Evolutionary conservation across 2,329 filamentous ascomycete species (phyloP).

Genomic region (Fusarium sp.): DNA sequence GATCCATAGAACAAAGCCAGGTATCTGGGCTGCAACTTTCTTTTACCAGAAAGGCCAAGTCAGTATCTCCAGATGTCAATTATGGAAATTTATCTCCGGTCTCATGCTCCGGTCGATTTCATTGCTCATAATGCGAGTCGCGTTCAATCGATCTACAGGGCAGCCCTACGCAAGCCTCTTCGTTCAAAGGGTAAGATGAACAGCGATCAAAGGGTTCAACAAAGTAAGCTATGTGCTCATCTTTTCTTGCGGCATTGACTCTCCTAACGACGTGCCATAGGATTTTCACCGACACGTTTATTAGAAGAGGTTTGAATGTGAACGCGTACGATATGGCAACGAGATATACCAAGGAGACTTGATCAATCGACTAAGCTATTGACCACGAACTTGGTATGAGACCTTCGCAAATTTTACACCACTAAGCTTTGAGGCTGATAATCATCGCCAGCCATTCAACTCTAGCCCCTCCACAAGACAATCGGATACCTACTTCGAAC

Average conservation of each 20-base stretch:
- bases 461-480: not conserved
- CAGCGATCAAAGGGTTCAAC: accelerated
- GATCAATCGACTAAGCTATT: not conserved
- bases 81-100: not conserved
- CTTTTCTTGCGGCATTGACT: not conserved
- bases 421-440: not conserved
- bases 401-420: too few species aligned
- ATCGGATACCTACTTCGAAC: not conserved
- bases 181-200: not conserved
- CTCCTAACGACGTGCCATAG: not conserved
- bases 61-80: accelerated
- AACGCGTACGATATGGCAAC: not conserved
- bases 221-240: not conserved
- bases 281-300: accelerated
- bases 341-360: not conserved
- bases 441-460: not conserved
- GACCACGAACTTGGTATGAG: too few species aligned
- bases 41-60: not conserved
- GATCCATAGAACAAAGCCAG: not conserved
- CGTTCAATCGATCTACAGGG: not conserved
- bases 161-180: not conserved
- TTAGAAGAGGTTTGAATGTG: not conserved
- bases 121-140: too few species aligned
- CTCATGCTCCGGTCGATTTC: not conserved
- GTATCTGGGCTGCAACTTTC: not conserved